Evolutionary conservation across 257 asterid genomes (phyloP).

Genomic region (Rauvolfia tetraphylla): DNA sequence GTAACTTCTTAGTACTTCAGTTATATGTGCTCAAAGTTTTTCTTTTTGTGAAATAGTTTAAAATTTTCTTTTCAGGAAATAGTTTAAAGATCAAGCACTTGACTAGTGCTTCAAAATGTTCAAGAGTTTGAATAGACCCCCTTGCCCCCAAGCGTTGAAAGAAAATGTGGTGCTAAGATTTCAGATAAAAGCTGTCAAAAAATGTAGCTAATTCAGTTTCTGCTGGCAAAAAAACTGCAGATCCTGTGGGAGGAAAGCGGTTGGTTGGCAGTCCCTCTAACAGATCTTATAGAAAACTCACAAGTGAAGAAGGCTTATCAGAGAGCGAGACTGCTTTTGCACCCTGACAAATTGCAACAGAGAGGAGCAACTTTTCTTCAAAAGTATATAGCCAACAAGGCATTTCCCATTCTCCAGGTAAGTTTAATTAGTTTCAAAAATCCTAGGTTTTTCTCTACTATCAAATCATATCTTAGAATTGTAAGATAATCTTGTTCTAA

Average conservation of each 20-base stretch:
- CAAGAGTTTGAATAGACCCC: too few relatives aligned
- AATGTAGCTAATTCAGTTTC: background rate
- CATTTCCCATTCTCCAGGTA: conserved; percentile 67
- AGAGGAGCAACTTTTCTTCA: conserved; percentile 64
- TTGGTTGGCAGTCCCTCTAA: conserved; percentile 45
- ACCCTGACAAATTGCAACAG: conserved; percentile 84
- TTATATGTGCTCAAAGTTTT: background rate
- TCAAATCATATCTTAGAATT: too few relatives aligned
- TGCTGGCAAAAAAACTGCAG: conserved; percentile 28
- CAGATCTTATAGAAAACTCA: conserved; percentile 40
- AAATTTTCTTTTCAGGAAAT: too few relatives aligned
- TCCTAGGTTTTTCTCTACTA: background rate
- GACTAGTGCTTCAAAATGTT: too few relatives aligned
- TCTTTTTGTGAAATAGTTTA: background rate
- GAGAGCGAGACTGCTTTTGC: conserved; percentile 67
- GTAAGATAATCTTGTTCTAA: too few relatives aligned
- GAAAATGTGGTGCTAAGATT: background rate
- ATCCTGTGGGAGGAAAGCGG: conserved; percentile 66
- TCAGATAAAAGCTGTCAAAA: background rate
- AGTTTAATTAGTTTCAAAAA: background rate
- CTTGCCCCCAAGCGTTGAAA: too few relatives aligned
- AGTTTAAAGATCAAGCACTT: background rate
- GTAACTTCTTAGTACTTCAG: background rate
- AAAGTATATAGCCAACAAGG: conserved; percentile 60
- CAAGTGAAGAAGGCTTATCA: conserved; percentile 76